These are phyloP conservation scores for Hericium coralloides DNA, from an alignment of 768 basidiomycete species.

Conservation along the genomic window DNA sequence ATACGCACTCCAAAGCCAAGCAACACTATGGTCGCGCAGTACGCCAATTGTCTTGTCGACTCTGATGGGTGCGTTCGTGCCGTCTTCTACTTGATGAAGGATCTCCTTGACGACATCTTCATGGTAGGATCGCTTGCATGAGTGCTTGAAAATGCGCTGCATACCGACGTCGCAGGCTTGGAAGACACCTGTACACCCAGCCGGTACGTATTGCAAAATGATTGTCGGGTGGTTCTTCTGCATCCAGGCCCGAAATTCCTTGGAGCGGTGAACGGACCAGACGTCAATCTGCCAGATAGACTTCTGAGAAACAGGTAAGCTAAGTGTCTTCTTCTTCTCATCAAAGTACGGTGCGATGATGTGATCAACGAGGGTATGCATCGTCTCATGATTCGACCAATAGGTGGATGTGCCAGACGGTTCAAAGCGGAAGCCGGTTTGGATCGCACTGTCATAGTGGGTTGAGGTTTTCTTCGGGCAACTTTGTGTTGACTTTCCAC, in stretches of 20 bases:
- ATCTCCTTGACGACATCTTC: slow-evolving; percentile 26
- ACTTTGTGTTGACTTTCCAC: slow-evolving; percentile 20
- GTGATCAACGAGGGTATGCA: slow-evolving; percentile 21
- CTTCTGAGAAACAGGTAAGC: slow-evolving; percentile 15
- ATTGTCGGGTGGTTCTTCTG: slow-evolving; percentile 15
- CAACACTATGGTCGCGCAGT: too few species aligned
- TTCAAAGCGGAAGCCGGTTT: slow-evolving; percentile 18
- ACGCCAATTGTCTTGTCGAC: too few species aligned
- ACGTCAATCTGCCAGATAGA: slow-evolving; percentile 25
- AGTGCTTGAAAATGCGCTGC: slow-evolving; percentile 29
- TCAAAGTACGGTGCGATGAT: slow-evolving; percentile 26
- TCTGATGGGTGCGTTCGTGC: neutral
- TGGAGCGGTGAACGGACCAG: slow-evolving; percentile 29
- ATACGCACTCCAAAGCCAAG: slow-evolving; percentile 28
- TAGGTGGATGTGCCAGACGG: slow-evolving; percentile 20
- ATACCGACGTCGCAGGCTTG: slow-evolving; percentile 18
- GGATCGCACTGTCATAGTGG: slow-evolving; percentile 15
- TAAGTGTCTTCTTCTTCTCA: slow-evolving; percentile 7
- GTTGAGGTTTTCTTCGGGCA: slow-evolving; percentile 13
- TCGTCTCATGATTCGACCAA: slow-evolving; percentile 20
- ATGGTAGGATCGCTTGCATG: slow-evolving; percentile 24
- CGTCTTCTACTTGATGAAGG: slow-evolving; percentile 16
- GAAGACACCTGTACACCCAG: slow-evolving; percentile 11
- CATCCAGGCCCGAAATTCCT: slow-evolving; percentile 28
- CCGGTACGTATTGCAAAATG: slow-evolving; percentile 19